Evolutionary conservation across 129 eudicot species (phyloP), one percentile per base, ranked within the genome.

Genomic region (Centaurea solstitialis): DNA sequence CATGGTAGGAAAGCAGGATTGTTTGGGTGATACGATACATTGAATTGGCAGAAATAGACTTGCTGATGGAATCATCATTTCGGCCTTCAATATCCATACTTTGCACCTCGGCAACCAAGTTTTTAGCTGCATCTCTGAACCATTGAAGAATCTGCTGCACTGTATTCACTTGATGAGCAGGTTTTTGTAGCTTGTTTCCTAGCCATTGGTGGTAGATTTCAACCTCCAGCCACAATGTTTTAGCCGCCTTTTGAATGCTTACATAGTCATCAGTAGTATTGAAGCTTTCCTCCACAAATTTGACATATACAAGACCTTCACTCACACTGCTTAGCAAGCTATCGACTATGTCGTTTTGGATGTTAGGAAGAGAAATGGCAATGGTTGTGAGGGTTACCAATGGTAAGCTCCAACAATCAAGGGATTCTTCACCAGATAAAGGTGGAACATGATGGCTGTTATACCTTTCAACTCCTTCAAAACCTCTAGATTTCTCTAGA

Each of bases 11-110:
- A 6, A 70, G 22, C 62, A 85, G 39, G 2, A 85, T 6, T 3
- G 73, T 85, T 45, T 35, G 71, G 41, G 39, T 37, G 28, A 85
- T 53, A 68, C 82, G 50, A 65, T 85, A 80, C 88, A 85, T 85
- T 35, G 88, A 76, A 76, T 71, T 77, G 3, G 85, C 85, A 17
- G 85, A 76, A 10, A 76, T 72, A 10, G 73, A 82, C 26, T 53
- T 77, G n/a, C 62, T 13, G 6, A 50, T 50, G n/a, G 62, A 50
- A 50, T 15, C 62, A 15, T 50, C 62, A 50, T 50, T 50, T 15
- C 62, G 7, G 21, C 20, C 62, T 50, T 13, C 62, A 15, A 50
- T 13, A 50, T 15, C 21, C 62, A 0, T 50, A 4, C 15, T 4
- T 15, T 13, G 20, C 21, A 50, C 20, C 20, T 50, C 62, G 6